These are phyloP conservation scores for Penicillium silybi DNA, from an alignment of 495 filamentous ascomycete species.

Conservation along the genomic window DNA sequence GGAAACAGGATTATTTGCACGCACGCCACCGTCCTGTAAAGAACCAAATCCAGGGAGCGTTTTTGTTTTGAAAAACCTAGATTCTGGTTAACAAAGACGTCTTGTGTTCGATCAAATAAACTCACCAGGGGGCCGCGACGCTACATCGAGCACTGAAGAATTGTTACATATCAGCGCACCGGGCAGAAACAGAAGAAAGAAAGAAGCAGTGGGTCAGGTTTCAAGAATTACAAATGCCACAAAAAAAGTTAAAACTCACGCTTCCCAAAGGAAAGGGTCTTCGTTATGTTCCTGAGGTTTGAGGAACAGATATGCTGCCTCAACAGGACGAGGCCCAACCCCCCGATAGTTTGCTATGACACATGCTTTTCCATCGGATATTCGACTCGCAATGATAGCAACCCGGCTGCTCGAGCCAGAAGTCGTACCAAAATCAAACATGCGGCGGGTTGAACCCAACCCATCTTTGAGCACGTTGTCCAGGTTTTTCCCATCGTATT, in stretches of 20 bases:
- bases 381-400: slow-evolving; percentile 18
- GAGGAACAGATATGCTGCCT: slow-evolving; percentile 17
- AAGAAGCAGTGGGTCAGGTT: too few relatives aligned
- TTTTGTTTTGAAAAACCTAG: slow-evolving; percentile 29
- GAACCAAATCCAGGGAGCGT: slow-evolving; percentile 25
- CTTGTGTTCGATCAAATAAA: background rate
- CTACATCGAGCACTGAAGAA: slow-evolving; percentile 11
- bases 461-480: slow-evolving; percentile 2
- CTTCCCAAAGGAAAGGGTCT: slow-evolving; percentile 12
- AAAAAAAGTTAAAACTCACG: slow-evolving; percentile 8
- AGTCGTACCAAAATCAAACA: slow-evolving; percentile 13
- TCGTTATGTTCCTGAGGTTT: slow-evolving; percentile 4
- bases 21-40: slow-evolving; percentile 36
- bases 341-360: slow-evolving; percentile 22
- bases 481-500: slow-evolving; percentile 8
- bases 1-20: slow-evolving; percentile 28
- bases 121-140: slow-evolving; percentile 21
- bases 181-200: too few relatives aligned
- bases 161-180: background rate
- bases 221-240: too few relatives aligned
- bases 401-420: slow-evolving; percentile 2
- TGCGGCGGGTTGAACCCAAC: slow-evolving; percentile 3
- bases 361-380: slow-evolving; percentile 15
- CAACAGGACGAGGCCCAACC: background rate
- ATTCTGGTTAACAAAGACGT: slow-evolving; percentile 2